Base-by-base conservation (phyloP, 148 eudicot genomes). In the Dysphania ambrosioides region DNA sequence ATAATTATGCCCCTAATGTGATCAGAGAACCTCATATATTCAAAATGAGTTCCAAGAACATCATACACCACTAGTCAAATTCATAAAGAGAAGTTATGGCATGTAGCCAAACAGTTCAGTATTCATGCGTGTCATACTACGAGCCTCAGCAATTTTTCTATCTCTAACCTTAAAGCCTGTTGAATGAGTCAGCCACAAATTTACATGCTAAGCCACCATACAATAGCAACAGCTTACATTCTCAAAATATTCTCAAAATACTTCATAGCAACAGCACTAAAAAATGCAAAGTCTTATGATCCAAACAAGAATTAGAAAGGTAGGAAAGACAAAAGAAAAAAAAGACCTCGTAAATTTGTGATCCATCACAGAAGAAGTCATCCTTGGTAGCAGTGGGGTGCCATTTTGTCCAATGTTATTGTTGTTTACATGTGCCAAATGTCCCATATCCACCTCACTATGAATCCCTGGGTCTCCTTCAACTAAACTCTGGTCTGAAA, bases 381-480 rank as follows among this genome's bases (percentile, higher is more conserved):
- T 31, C 16, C 27, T 79, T 70, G 38, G 38, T 66, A 53, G 2
- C 27, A 72, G 23, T 35, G 76, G 64, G 55, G 73, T 35, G 63
- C 82, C 88, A 74, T 82, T 82, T 34, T 66, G 66, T 55, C 71
- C 72, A 40, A 72, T 32, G 49, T 29, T 68, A 44, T 53, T 75
- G 79, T 78, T 70, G 61, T 74, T 61, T 70, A 40, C 51, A 64
- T 12, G 69, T 67, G 70, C 27, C 57, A 73, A 62, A 62, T 71
- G 70, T 51, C 77, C 59, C 29, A 53, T 35, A 63, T 42, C 65
- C 38, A 36, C 86, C 30, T 75, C 79, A 66, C 47, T 66, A 57
- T 35, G 68, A 53, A 61, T 49, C 67, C 32, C 58, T 31, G 34
- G 75, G 75, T 81, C 81, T 18, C 31, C 18, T 68, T 71, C 78